Evolutionary conservation across 1,139 yeast species (phyloP), one percentile per base, ranked within the genome.

Genomic region (Magnusiomyces paraingens): DNA sequence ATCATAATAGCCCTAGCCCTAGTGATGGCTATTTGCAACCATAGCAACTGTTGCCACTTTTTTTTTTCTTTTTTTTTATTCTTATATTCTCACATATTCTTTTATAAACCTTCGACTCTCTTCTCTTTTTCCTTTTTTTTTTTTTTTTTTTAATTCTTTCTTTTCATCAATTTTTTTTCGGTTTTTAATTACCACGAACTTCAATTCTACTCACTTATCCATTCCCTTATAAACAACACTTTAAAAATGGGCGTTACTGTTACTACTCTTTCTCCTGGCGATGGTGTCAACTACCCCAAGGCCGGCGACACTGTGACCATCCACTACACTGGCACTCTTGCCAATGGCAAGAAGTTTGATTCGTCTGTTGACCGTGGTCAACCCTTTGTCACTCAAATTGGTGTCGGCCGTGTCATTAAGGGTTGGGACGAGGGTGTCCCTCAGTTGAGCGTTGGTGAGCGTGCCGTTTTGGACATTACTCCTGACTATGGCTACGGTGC

Each of bases 361-460:
- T 87, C 96, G 56, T 90, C 97, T 50, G 80, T 90, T 64, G 95
- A 87, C 77, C 84, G 97, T 75, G 94, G 95, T 66, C 80, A 84
- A 73, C 97, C 98, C 61, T 91, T 93, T 83, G 89, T 88, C 70
- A 86, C 95, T 73, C 76, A 77, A 72, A 86, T 91, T 70, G 98
- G 98, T 70, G 95, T 87, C 62, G 97, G 98, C 58, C 95, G 86
- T 75, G 98, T 91, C 62, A 91, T 91, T 74, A 80, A 82, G 66
- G 98, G 98, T 60, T 91, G 98, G 98, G 98, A 91, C 70, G 86
- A 82, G 68, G 95, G 86, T 60, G 87, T 89, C 69, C 96, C 95
- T 56, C 84, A 89, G 73, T 80, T 93, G 72, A 86, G 95, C 56
- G 79, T 90, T 56, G 98, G 98, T 63, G 89, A 94, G 73, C 85